Evolutionary conservation across 306 rosid genomes (phyloP).

Genomic region (Rosa persica): DNA sequence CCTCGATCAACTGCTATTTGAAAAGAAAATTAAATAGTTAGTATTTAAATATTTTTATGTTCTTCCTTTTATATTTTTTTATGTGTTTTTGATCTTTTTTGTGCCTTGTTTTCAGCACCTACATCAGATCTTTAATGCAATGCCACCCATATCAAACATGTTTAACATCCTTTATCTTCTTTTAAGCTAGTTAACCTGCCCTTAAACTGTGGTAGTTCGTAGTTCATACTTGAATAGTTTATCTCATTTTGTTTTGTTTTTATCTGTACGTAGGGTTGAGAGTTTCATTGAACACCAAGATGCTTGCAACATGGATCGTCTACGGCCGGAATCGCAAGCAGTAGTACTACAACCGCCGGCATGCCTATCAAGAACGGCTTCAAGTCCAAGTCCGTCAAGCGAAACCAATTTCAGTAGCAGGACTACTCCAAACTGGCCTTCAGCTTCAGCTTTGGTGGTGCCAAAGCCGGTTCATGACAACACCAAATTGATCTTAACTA

Average conservation of each 20-base stretch:
- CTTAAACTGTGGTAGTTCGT: neutral
- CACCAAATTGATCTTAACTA: constrained; percentile 31
- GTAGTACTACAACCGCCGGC: constrained; percentile 39
- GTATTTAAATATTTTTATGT: neutral
- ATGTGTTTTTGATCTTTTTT: neutral
- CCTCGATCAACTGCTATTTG: neutral
- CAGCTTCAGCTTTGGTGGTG: constrained; percentile 27
- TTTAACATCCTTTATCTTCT: neutral
- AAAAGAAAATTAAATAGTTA: neutral
- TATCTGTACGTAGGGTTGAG: constrained; percentile 65
- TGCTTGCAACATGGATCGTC: constrained; percentile 84
- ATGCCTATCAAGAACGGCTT: constrained; percentile 90
- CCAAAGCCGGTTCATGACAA: constrained; percentile 19
- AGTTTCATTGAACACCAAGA: constrained; percentile 99
- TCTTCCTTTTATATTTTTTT: neutral
- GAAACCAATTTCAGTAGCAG: constrained; percentile 74
- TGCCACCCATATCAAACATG: neutral
- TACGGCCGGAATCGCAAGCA: constrained; percentile 58
- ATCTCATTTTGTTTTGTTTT: neutral
- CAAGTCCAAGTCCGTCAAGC: constrained; percentile 84
- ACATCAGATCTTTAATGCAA: neutral
- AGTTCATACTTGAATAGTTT: neutral
- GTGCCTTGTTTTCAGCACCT: constrained; percentile 8
- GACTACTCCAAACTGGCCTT: constrained; percentile 42
- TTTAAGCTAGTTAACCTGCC: neutral